Evolutionary conservation across 116 monocot species (phyloP).

Genomic region (Dioscorea cayenensis): DNA sequence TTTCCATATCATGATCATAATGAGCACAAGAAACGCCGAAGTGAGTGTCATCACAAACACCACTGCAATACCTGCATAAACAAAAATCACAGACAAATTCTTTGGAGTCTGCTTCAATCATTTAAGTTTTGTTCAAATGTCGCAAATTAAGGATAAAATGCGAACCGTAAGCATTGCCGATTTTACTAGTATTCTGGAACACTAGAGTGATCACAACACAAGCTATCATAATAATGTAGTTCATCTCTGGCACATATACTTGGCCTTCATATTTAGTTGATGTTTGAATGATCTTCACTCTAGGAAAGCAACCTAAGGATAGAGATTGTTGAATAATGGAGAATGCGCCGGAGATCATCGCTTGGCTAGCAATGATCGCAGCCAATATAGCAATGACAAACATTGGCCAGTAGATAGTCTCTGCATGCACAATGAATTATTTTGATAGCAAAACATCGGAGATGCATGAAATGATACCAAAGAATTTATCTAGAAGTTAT

Average conservation of each 20-base stretch:
- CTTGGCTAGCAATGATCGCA: constrained; percentile 23
- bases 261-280: constrained; percentile 21
- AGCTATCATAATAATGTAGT: constrained; percentile 14
- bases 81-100: no score
- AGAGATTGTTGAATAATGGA: constrained; percentile 20
- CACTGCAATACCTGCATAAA: constrained; percentile 21
- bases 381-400: constrained; percentile 21
- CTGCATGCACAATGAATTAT: neutral
- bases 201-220: constrained; percentile 12
- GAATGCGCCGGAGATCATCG: constrained; percentile 22
- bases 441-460: no score
- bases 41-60: constrained; percentile 23
- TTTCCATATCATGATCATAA: constrained; percentile 37
- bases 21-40: constrained; percentile 5
- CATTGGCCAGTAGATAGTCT: constrained; percentile 18
- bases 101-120: no score
- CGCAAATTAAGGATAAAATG: neutral
- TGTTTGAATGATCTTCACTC: constrained; percentile 22
- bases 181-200: constrained; percentile 10
- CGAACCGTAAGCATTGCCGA: constrained; percentile 27
- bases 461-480: no score
- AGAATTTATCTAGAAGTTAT: neutral
- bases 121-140: no score
- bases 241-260: constrained; percentile 25
- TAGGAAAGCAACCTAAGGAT: constrained; percentile 21